Percentiles rank a stretch among this genome's conserved stretches.
phyloP scores from a whole-genome alignment of 2,329 filamentous ascomycete genomes.

The Cladophialophora exuberans region DNA sequence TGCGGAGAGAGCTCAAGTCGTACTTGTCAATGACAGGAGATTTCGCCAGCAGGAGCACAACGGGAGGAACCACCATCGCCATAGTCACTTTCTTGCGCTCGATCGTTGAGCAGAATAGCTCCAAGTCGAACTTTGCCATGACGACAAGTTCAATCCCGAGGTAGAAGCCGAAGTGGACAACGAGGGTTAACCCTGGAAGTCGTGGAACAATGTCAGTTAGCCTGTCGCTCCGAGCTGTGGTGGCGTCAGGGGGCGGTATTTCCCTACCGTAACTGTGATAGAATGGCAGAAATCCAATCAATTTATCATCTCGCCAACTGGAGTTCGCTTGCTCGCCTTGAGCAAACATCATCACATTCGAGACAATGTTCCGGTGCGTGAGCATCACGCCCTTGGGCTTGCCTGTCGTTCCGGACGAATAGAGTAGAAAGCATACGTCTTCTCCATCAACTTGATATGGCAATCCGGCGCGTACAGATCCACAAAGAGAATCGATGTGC shows the following conservation, averaged over 20 bases:
- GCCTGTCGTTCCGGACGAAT: conserved; percentile 76
- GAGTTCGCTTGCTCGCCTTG: conserved; percentile 59
- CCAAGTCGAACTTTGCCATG: conserved; percentile 79
- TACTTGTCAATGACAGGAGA: conserved; percentile 76
- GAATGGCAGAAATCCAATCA: conserved; percentile 81
- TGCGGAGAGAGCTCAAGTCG: conserved; percentile 75
- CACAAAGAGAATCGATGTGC: conserved; percentile 50
- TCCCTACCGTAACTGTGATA: conserved; percentile 84
- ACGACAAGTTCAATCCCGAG: conserved; percentile 68
- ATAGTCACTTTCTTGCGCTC: conserved; percentile 76
- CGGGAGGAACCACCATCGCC: conserved; percentile 78
- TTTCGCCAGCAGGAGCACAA: conserved; percentile 78
- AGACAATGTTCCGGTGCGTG: conserved; percentile 5
- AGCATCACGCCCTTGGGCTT: conserved; percentile 62
- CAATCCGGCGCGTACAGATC: neutral
- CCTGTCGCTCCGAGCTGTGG: too few species aligned
- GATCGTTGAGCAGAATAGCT: conserved; percentile 73
- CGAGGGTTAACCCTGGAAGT: conserved; percentile 64
- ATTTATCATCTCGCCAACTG: conserved; percentile 65
- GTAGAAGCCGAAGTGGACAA: conserved; percentile 70
- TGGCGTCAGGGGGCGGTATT: too few species aligned
- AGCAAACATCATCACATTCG: conserved; percentile 42
- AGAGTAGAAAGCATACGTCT: conserved; percentile 77
- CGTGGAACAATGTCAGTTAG: too few species aligned
- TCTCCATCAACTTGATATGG: conserved; percentile 57